A percentile compares a stretch with the other conserved stretches of the same genome.
These are phyloP conservation scores for Colletotrichum godetiae DNA, from an alignment of 2,329 filamentous ascomycete genomes.

Conservation along the genomic window DNA sequence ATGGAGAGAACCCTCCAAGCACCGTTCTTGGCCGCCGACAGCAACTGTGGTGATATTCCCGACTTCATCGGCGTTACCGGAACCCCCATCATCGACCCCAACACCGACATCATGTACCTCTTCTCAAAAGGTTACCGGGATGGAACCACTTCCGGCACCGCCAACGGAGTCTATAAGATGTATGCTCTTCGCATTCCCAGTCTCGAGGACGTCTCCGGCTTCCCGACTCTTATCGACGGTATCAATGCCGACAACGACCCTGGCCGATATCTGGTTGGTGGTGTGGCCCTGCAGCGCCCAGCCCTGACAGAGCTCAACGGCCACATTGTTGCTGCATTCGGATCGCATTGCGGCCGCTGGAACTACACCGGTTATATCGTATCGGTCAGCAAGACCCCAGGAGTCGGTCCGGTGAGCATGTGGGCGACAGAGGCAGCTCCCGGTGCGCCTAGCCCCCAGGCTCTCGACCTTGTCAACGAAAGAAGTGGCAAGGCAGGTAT, in stretches of 20 bases:
- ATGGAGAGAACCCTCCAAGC: conserved; percentile 49
- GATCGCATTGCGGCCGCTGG: conserved; percentile 59
- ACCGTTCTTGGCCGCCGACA: conserved; percentile 51
- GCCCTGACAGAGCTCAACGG: conserved; percentile 47
- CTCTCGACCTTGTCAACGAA: conserved; percentile 26
- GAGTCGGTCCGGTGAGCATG: conserved; percentile 45
- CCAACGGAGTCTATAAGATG: conserved; percentile 52
- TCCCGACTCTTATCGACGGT: conserved; percentile 58
- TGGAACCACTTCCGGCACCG: conserved; percentile 38
- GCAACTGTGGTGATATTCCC: conserved; percentile 53
- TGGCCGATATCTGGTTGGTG: conserved; percentile 56
- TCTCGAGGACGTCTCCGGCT: conserved; percentile 49
- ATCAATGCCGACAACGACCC: conserved; percentile 56
- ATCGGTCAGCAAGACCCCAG: conserved; percentile 44
- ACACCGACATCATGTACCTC: conserved; percentile 48
- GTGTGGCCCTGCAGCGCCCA: conserved; percentile 57
- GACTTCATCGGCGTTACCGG: conserved; percentile 51
- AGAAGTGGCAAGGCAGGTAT: conserved; percentile 48
- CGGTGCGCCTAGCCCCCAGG: conserved; percentile 45
- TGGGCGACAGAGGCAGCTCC: conserved; percentile 44
- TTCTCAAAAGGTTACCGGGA: conserved; percentile 49
- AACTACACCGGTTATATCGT: conserved; percentile 53
- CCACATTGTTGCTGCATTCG: conserved; percentile 58
- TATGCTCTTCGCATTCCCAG: conserved; percentile 52
- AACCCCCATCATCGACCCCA: conserved; percentile 49